Evolutionary conservation across 805 yeast species (phyloP).

Genomic region (Wilhelminamyces savonicus): DNA sequence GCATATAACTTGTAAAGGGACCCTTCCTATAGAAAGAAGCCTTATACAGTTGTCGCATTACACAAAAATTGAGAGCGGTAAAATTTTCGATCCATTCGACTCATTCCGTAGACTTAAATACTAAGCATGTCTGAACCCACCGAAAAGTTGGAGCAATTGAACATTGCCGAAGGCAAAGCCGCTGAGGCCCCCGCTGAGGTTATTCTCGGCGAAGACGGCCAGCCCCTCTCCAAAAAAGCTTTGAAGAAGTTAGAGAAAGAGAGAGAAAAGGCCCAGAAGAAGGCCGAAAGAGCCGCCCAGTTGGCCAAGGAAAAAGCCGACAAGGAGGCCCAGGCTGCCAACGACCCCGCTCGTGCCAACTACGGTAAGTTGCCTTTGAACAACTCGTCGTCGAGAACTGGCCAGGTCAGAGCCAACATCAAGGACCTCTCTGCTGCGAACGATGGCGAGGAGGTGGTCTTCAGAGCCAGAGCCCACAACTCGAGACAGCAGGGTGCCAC

Average conservation of each 20-base stretch:
- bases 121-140: conserved; percentile 17
- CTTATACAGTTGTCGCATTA: too few species aligned
- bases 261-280: conserved; percentile 85
- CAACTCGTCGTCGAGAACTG: conserved; percentile 70
- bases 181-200: conserved; percentile 16
- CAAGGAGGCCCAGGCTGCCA: conserved; percentile 60
- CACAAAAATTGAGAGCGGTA: too few species aligned
- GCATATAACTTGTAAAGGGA: too few species aligned
- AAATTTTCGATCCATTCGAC: too few species aligned
- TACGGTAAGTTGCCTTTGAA: conserved; percentile 88
- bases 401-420: conserved; percentile 55
- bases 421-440: conserved; percentile 48
- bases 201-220: conserved; percentile 64
- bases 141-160: conserved; percentile 19
- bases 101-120: too few species aligned
- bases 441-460: conserved; percentile 71
- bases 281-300: conserved; percentile 88
- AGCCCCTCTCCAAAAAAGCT: conserved; percentile 89
- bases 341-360: conserved; percentile 79
- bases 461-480: conserved; percentile 93
- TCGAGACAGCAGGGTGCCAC: conserved; percentile 95
- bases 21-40: too few species aligned
- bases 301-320: conserved; percentile 82
- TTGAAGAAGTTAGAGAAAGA: conserved; percentile 91
- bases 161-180: conserved; percentile 7